Conservation (phyloP, 345 rosid species). For the Cochlearia excelsa region DNA sequence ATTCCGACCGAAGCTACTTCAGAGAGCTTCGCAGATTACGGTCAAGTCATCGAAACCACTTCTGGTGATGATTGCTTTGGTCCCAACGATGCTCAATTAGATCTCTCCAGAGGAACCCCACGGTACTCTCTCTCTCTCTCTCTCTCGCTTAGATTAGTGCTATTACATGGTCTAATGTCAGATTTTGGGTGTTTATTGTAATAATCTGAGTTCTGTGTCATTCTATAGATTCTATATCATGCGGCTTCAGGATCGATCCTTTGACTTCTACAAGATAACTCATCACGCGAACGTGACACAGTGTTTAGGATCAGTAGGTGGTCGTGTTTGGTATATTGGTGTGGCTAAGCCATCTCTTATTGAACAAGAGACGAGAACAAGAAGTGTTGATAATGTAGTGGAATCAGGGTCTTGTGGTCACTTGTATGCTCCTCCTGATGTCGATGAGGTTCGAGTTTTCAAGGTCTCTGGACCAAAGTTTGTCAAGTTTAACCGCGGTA, state of each 20-base stretch:
- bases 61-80: conserved; percentile 59
- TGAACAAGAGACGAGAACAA: conserved; percentile 27
- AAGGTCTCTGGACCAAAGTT: conserved; percentile 66
- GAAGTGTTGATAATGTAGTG: conserved; percentile 15
- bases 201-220: background rate
- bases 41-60: conserved; percentile 62
- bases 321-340: conserved; percentile 75
- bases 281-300: conserved; percentile 90
- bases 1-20: conserved; percentile 62
- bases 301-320: conserved; percentile 81
- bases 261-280: conserved; percentile 49
- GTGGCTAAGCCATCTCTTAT: conserved; percentile 65
- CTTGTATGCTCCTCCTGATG: conserved; percentile 55
- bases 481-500: conserved; percentile 61
- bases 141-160: background rate
- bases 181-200: conserved; percentile 6
- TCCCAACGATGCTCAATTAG: conserved; percentile 73
- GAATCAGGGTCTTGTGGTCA: conserved; percentile 49
- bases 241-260: conserved; percentile 45
- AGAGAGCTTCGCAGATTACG: conserved; percentile 65
- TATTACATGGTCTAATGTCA: conserved; percentile 7
- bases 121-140: conserved; percentile 38
- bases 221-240: conserved; percentile 55
- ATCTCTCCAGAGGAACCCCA: conserved; percentile 65
- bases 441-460: conserved; percentile 59